Conservation (phyloP, 257 asterid species). For the Ajuga chamaepitys region DNA sequence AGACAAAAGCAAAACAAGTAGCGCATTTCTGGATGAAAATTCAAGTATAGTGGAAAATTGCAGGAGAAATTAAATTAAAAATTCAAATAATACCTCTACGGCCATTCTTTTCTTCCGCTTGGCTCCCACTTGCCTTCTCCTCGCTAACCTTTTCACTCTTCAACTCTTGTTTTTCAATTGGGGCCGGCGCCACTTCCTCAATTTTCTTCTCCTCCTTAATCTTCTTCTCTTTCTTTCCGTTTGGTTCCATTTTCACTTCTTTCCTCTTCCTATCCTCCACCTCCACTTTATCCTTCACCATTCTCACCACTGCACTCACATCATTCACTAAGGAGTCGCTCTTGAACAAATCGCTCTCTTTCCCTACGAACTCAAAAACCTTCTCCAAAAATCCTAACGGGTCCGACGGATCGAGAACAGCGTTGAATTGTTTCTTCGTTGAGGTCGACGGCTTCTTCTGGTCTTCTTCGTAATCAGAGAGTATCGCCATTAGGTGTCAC, state of each 20-base stretch:
- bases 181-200: conserved; percentile 20
- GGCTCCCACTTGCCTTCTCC: conserved; percentile 10
- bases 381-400: conserved; percentile 71
- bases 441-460: conserved; percentile 19
- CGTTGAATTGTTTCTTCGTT: conserved; percentile 38
- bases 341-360: conserved; percentile 62
- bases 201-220: conserved; percentile 27
- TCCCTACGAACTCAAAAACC: conserved; percentile 54
- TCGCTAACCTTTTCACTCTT: conserved; percentile 8
- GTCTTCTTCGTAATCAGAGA: conserved; percentile 44
- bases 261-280: conserved; percentile 49
- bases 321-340: conserved; percentile 49
- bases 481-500: conserved; percentile 32
- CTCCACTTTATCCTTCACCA: conserved; percentile 51
- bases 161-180: conserved; percentile 1
- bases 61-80: background rate
- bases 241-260: conserved; percentile 24
- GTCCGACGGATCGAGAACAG: conserved; percentile 55
- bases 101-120: conserved; percentile 30
- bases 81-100: conserved; percentile 32
- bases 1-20: background rate
- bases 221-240: conserved; percentile 15
- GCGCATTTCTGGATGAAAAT: background rate
- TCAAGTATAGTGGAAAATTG: background rate
- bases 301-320: conserved; percentile 59